Evolutionary conservation across 495 filamentous ascomycete species (phyloP).

Genomic region (Daldinia grandis): DNA sequence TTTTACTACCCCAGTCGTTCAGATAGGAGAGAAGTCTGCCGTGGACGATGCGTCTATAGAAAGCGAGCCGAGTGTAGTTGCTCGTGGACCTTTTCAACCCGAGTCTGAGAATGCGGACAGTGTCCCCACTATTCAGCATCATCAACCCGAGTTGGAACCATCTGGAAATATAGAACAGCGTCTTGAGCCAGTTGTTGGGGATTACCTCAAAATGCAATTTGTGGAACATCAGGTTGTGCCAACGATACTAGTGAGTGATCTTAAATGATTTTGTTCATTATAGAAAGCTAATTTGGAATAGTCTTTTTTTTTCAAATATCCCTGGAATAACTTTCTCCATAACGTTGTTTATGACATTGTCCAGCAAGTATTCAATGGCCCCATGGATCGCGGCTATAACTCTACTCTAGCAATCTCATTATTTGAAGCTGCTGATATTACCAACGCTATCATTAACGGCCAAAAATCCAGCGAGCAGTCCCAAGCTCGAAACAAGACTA

Average conservation of each 20-base stretch:
- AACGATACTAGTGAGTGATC: constrained; percentile 81
- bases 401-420: constrained; percentile 91
- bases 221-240: constrained; percentile 94
- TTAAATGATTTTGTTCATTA: not conserved
- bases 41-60: not conserved
- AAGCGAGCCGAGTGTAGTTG: not conserved
- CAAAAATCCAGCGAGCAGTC: constrained; percentile 86
- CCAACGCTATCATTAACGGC: constrained; percentile 88
- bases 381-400: constrained; percentile 96
- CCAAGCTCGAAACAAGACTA: constrained; percentile 81
- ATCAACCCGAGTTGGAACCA: constrained; percentile 24
- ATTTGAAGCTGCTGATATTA: constrained; percentile 88
- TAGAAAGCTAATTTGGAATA: constrained; percentile 28
- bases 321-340: constrained; percentile 99
- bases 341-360: constrained; percentile 99
- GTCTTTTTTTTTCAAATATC: constrained; percentile 95
- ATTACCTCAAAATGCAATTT: constrained; percentile 96
- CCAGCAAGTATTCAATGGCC: constrained; percentile 98
- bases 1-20: not conserved
- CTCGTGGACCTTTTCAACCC: not conserved
- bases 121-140: constrained; percentile 14
- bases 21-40: constrained; percentile 1
- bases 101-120: not conserved
- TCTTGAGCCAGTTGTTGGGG: constrained; percentile 86
- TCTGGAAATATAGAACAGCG: constrained; percentile 8